phyloP scores from a whole-genome alignment of 208 protist species.

The Herpetomonas muscarum region DNA sequence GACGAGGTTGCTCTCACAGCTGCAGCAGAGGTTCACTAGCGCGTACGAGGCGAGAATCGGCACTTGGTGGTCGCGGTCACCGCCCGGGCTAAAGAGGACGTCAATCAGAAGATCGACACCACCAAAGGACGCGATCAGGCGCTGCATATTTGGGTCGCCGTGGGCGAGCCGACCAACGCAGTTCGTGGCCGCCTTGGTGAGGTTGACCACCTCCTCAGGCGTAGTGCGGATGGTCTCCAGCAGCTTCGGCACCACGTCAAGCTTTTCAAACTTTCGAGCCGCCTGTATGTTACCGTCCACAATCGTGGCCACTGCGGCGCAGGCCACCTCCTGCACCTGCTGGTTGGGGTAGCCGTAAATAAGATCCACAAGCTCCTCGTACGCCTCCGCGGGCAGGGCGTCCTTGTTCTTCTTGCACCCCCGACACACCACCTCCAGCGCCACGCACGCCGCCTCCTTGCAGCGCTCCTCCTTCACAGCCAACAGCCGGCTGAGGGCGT shows the following conservation, averaged over 20 bases:
- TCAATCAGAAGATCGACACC: conserved; percentile 85
- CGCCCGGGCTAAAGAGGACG: conserved; percentile 77
- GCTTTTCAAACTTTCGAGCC: conserved; percentile 47
- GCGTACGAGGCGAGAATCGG: conserved; percentile 89
- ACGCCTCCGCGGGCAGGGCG: conserved; percentile 47
- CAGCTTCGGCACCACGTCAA: conserved; percentile 82
- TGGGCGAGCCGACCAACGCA: conserved; percentile 86
- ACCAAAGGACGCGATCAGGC: conserved; percentile 64
- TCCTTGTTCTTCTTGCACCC: conserved; percentile 69
- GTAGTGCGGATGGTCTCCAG: conserved; percentile 82
- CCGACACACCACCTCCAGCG: conserved; percentile 81
- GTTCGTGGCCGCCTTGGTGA: conserved; percentile 85
- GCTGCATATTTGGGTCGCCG: conserved; percentile 71
- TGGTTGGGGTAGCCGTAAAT: conserved; percentile 89
- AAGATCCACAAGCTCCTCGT: conserved; percentile 67
- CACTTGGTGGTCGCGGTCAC: conserved; percentile 85
- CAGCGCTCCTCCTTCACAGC: conserved; percentile 85
- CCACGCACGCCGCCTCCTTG: conserved; percentile 86
- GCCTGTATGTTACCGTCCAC: conserved; percentile 70
- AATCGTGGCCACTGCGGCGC: conserved; percentile 77
- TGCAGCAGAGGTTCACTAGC: conserved; percentile 89
- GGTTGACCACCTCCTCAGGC: conserved; percentile 82
- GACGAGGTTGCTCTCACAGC: conserved; percentile 66
- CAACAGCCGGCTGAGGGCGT: conserved; percentile 68
- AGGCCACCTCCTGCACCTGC: conserved; percentile 89